phyloP scores from a whole-genome alignment of 129 eudicot genomes.

The Scalesia atractyloides region DNA sequence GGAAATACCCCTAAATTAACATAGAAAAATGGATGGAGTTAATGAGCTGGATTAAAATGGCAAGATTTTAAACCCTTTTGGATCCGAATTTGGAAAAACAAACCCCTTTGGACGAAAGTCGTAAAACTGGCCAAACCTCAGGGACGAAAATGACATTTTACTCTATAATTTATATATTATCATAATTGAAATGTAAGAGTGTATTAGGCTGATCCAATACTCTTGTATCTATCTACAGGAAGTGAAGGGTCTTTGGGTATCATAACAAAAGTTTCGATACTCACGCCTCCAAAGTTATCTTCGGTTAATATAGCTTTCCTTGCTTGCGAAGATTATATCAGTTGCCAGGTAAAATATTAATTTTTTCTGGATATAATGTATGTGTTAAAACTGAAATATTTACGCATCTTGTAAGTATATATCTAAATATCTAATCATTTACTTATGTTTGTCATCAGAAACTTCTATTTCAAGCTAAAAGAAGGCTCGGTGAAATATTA shows the following conservation, averaged over 20 bases:
- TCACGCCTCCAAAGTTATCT: slow-evolving; percentile 86
- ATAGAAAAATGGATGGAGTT: too few species aligned
- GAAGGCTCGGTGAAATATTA: slow-evolving; percentile 88
- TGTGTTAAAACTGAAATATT: neutral
- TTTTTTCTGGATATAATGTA: neutral
- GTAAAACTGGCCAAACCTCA: too few species aligned
- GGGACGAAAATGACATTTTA: too few species aligned
- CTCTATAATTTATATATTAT: slow-evolving; percentile 1
- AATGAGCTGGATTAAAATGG: too few species aligned
- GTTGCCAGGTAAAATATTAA: slow-evolving; percentile 79
- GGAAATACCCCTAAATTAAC: too few species aligned
- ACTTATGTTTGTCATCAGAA: slow-evolving; percentile 47
- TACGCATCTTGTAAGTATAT: neutral
- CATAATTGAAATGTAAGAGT: slow-evolving; percentile 3
- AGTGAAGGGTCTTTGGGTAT: slow-evolving; percentile 98
- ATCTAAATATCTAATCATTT: neutral
- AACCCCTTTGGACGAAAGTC: too few species aligned
- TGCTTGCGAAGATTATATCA: slow-evolving; percentile 84
- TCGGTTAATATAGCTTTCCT: slow-evolving; percentile 85
- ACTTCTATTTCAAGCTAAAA: slow-evolving; percentile 76
- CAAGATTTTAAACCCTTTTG: too few species aligned
- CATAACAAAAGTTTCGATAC: slow-evolving; percentile 83
- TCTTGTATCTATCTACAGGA: slow-evolving; percentile 51
- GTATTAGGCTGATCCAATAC: slow-evolving; percentile 4
- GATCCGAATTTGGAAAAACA: too few species aligned